Evolutionary conservation across 176 grass and related monocot species (phyloP), one percentile per base, ranked within the genome.

Genomic region (Carex kokanica): DNA sequence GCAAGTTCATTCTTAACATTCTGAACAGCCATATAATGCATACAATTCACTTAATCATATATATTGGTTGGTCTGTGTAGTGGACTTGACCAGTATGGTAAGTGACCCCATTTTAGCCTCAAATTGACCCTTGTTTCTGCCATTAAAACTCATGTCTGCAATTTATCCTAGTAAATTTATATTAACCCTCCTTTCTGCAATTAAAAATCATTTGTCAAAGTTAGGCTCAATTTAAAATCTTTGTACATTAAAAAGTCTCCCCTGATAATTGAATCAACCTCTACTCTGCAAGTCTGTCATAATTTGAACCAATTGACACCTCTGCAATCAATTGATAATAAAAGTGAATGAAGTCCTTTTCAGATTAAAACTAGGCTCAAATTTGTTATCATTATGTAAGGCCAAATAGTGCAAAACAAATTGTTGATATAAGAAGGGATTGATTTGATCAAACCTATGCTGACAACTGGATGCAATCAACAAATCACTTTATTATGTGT

Each of bases 1-100:
- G 96, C 83, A 31, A 75, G 72, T 75, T 75, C 8, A 54, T 75
- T 31, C 21, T 17, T 27, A 17, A 75, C 72, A 29, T 47, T 72
- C 13, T 75, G 47, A 75, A 47, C 31, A 29, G 0, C 11, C 36
- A 11, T 74, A 25, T 52, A 24, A 15, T 25, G n/a, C 24, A 15
- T 20, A 24, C 20, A 74, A 52, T 6, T 23, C 6, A 13, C 45
- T 29, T 54, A 15, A 69, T n/a, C 13, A 53, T 54, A 75, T 15
- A 31, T 75, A 12, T 31, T 75, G 72, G 13, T 75, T 54, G 47
- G 13, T 54, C 2, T 29, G 20, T 13, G 3, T 16, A 17, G 47
- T 54, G 3, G 43, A 52, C 23, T 53, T 75, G 71, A 74, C 21
- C 23, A 53, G 23, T 54, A 54, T 54, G 6, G 24, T 52, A 21